phyloP scores from a whole-genome alignment of 345 rosid genomes.

The Ceriops decandra region DNA sequence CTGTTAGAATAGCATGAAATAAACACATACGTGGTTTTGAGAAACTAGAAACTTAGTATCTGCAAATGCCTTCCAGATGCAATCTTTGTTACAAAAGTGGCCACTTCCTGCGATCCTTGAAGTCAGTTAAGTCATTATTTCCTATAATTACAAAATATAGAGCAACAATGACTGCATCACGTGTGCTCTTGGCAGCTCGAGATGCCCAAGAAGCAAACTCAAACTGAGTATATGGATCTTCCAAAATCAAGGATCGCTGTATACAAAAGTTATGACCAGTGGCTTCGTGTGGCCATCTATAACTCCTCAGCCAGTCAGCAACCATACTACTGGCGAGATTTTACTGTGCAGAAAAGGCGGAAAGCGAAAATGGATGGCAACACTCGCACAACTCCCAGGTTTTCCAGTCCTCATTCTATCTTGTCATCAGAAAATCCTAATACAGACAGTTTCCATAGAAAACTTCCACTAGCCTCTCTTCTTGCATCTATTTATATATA shows the following conservation, averaged over 20 bases:
- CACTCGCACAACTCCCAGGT: constrained; percentile 42
- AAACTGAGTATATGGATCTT: not conserved
- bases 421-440: constrained; percentile 13
- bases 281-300: constrained; percentile 38
- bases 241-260: not conserved
- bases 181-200: no score
- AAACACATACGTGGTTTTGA: no score
- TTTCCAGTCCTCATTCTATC: constrained; percentile 49
- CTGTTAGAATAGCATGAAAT: no score
- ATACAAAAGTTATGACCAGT: constrained; percentile 17
- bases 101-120: no score
- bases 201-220: not conserved
- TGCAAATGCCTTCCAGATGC: no score
- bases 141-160: no score
- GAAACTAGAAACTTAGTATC: no score
- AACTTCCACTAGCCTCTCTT: constrained; percentile 15
- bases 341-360: constrained; percentile 46
- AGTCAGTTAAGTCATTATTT: no score
- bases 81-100: no score
- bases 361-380: constrained; percentile 46
- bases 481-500: constrained; percentile 21
- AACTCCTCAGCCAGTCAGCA: constrained; percentile 38
- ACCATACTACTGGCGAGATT: constrained; percentile 42
- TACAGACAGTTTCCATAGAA: constrained; percentile 5
- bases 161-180: no score